Conservation (phyloP, 1,284 basidiomycete species). For the Schizophyllum amplum region DNA sequence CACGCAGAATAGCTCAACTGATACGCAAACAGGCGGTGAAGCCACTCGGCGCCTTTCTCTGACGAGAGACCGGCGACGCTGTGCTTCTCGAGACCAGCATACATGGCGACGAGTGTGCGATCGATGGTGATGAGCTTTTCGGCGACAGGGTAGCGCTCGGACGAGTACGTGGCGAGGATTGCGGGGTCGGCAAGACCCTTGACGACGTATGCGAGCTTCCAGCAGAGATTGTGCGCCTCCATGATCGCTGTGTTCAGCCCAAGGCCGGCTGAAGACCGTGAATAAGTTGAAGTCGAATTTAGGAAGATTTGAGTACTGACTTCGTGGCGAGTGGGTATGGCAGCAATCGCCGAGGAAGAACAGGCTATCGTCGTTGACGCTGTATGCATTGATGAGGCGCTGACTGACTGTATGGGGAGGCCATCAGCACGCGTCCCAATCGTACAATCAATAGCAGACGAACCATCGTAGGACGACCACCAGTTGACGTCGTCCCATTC, state of each 20-base stretch:
- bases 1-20: background rate
- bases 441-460: too few relatives aligned
- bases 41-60: background rate
- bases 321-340: conserved; percentile 4
- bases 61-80: too few relatives aligned
- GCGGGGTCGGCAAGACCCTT: background rate
- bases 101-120: background rate
- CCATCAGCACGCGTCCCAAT: too few relatives aligned
- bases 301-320: background rate
- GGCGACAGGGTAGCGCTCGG: background rate
- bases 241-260: conserved; percentile 4
- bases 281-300: too few relatives aligned
- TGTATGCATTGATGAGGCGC: conserved; percentile 1
- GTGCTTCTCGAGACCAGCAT: conserved; percentile 1
- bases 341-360: conserved; percentile 4
- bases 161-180: background rate
- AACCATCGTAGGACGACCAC: conserved; percentile 3
- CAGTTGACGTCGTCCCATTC: conserved; percentile 4
- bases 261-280: conserved; percentile 7
- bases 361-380: background rate
- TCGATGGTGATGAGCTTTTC: conserved; percentile 1
- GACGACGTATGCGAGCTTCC: background rate
- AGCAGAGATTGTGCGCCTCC: conserved; percentile 1
- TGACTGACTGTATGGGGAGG: conserved; percentile 2
- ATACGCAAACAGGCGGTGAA: background rate